Conservation (phyloP, 2,329 filamentous ascomycete species). For the Botrytis porri region DNA sequence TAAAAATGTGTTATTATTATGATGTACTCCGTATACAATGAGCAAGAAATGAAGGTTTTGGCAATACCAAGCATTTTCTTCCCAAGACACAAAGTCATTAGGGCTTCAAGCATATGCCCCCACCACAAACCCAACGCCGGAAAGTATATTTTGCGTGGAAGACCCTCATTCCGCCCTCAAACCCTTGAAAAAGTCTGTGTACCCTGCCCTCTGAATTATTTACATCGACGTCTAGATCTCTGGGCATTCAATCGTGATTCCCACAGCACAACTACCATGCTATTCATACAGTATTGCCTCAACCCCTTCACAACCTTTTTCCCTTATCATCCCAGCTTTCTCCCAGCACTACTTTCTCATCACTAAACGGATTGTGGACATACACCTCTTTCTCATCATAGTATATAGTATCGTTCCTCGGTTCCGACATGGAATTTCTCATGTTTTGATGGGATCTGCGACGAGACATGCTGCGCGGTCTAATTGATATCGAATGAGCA, state of each 20-base stretch:
- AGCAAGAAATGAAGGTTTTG: not conserved
- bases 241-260: not conserved
- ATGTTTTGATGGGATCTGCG: not conserved
- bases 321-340: not conserved
- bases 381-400: conserved; percentile 17
- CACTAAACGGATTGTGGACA: conserved; percentile 6
- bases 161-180: not conserved
- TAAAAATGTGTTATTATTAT: not conserved
- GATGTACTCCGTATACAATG: too few relatives aligned
- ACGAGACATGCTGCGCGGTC: conserved; percentile 2
- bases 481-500: not conserved
- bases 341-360: conserved; percentile 13
- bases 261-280: too few relatives aligned
- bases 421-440: not conserved
- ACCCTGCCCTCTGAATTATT: not conserved
- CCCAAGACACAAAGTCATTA: not conserved
- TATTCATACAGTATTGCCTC: not conserved
- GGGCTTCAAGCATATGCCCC: not conserved
- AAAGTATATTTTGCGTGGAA: not conserved
- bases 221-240: not conserved
- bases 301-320: not conserved
- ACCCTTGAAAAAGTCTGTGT: not conserved
- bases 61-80: not conserved
- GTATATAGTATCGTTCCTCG: not conserved
- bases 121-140: not conserved